Evolutionary conservation across 2,329 filamentous ascomycete genomes (phyloP).

Genomic region (Aspergillus sp.): DNA sequence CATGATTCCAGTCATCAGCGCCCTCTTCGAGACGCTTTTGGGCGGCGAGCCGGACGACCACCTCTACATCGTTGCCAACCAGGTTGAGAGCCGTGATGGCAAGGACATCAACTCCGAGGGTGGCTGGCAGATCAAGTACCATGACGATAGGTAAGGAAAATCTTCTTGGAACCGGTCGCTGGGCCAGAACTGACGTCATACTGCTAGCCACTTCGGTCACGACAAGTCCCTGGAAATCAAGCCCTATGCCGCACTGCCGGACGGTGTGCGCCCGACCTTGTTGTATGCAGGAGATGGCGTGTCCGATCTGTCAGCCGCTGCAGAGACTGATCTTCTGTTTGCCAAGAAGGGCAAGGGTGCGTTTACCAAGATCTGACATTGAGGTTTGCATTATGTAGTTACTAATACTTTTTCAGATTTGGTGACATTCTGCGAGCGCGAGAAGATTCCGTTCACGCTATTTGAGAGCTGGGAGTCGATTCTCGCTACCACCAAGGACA

Average conservation of each 20-base stretch:
- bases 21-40: slow-evolving; percentile 75
- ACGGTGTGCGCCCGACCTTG: slow-evolving; percentile 70
- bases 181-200: slow-evolving; percentile 1
- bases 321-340: slow-evolving; percentile 90
- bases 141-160: slow-evolving; percentile 71
- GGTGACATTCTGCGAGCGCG: slow-evolving; percentile 79
- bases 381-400: not conserved
- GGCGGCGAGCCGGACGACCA: slow-evolving; percentile 70
- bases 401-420: slow-evolving; percentile 62
- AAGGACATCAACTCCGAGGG: slow-evolving; percentile 75
- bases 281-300: slow-evolving; percentile 97
- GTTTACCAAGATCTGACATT: slow-evolving; percentile 26
- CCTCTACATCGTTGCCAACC: slow-evolving; percentile 89
- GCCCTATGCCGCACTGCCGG: slow-evolving; percentile 72
- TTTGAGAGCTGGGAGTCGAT: slow-evolving; percentile 86
- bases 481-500: slow-evolving; percentile 71
- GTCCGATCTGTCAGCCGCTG: slow-evolving; percentile 85
- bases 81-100: slow-evolving; percentile 66
- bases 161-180: slow-evolving; percentile 1
- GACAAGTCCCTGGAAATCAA: slow-evolving; percentile 93
- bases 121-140: slow-evolving; percentile 86
- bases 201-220: slow-evolving; percentile 76
- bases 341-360: slow-evolving; percentile 85
- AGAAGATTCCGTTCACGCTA: slow-evolving; percentile 82
- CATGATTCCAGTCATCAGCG: slow-evolving; percentile 89